These are phyloP conservation scores for Cicer judaicum DNA, from an alignment of 306 rosid species.

Conservation along the genomic window DNA sequence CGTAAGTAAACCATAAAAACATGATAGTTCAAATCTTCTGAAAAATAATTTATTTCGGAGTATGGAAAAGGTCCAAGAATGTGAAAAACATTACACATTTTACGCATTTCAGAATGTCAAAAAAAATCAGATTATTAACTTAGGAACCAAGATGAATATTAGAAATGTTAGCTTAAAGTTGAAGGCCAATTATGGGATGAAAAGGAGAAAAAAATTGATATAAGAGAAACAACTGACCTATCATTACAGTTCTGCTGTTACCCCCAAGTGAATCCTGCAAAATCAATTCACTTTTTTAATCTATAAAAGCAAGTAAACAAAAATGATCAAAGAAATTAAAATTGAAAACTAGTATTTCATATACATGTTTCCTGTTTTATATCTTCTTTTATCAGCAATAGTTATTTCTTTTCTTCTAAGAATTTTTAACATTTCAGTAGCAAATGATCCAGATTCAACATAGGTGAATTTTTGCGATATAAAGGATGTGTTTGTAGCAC, in stretches of 20 bases:
- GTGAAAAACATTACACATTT: conserved; percentile 10
- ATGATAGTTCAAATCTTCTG: conserved; percentile 19
- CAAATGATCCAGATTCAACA: conserved; percentile 32
- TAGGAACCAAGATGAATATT: conserved; percentile 30
- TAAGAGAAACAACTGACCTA: conserved; percentile 61
- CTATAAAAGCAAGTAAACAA: conserved; percentile 12
- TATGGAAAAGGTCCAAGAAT: conserved; percentile 24
- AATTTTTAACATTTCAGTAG: conserved; percentile 28
- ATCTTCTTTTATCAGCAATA: conserved; percentile 27
- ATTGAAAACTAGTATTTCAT: conserved; percentile 2
- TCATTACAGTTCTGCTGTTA: conserved; percentile 98
- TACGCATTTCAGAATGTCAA: conserved; percentile 30
- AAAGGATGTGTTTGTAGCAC: conserved; percentile 12
- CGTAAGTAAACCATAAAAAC: conserved; percentile 23
- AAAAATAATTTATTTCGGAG: conserved; percentile 31
- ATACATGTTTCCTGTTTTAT: conserved; percentile 32
- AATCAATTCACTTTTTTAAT: conserved; percentile 47
- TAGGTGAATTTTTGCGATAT: conserved; percentile 28
- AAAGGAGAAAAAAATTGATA: neutral
- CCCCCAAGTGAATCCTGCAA: conserved; percentile 99
- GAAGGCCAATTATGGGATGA: neutral
- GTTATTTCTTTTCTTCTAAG: conserved; percentile 29
- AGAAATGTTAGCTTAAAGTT: conserved; percentile 17
- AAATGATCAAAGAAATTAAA: conserved; percentile 17
- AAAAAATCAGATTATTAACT: conserved; percentile 24